These are phyloP conservation scores for Xylaria sp. DNA, from an alignment of 2,329 filamentous ascomycete species.

Conservation along the genomic window DNA sequence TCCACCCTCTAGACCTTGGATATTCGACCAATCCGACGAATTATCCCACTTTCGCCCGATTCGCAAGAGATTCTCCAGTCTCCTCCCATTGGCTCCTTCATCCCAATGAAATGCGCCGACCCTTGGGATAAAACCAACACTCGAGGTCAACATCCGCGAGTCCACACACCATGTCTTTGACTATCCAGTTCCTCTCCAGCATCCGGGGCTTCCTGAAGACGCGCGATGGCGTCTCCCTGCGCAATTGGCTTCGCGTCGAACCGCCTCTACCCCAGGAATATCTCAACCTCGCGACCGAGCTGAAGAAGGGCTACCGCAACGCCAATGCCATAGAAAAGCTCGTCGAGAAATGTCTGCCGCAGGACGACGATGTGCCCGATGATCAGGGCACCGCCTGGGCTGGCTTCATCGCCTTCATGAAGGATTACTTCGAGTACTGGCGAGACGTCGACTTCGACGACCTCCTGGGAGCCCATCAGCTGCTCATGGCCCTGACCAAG, in stretches of 20 bases:
- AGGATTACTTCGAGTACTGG: slow-evolving; percentile 74
- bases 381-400: slow-evolving; percentile 66
- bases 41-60: background rate
- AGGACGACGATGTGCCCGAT: slow-evolving; percentile 58
- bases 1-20: too few species aligned
- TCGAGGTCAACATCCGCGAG: slow-evolving; percentile 3
- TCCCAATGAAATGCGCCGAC: slow-evolving; percentile 11
- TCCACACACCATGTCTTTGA: slow-evolving; percentile 49
- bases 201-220: slow-evolving; percentile 57
- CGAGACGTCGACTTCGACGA: slow-evolving; percentile 74
- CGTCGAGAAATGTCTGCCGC: slow-evolving; percentile 59
- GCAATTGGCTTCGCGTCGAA: slow-evolving; percentile 69
- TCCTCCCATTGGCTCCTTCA: background rate
- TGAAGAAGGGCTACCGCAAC: slow-evolving; percentile 54
- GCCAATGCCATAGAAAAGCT: slow-evolving; percentile 54
- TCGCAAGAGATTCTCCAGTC: background rate
- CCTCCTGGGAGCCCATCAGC: slow-evolving; percentile 66
- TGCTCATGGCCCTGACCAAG: slow-evolving; percentile 70
- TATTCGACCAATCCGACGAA: too few species aligned
- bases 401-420: slow-evolving; percentile 72
- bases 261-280: slow-evolving; percentile 65
- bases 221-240: slow-evolving; percentile 60
- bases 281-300: slow-evolving; percentile 59
- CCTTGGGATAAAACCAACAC: background rate
- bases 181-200: slow-evolving; percentile 62